A percentile compares a stretch with the other conserved stretches of the same genome.
phyloP scores from a whole-genome alignment of 805 yeast genomes.

The Kazachstania bromeliacearum region DNA sequence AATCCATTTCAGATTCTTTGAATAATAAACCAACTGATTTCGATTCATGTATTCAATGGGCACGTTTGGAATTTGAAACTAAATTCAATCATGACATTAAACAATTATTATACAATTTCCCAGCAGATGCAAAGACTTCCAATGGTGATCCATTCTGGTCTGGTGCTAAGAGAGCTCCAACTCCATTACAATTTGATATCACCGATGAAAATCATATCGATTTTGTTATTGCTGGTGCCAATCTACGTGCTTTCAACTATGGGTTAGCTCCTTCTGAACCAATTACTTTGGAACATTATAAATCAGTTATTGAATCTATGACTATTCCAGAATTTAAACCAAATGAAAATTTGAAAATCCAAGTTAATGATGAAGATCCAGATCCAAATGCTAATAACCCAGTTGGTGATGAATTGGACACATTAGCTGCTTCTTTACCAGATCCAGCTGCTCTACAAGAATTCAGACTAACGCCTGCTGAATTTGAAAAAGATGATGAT shows the following conservation, averaged over 20 bases:
- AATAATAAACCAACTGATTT: slow-evolving; percentile 77
- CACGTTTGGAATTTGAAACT: slow-evolving; percentile 77
- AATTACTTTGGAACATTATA: slow-evolving; percentile 40
- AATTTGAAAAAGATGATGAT: slow-evolving; percentile 97
- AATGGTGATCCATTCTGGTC: slow-evolving; percentile 95
- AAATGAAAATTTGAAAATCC: slow-evolving; percentile 65
- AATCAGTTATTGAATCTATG: slow-evolving; percentile 41
- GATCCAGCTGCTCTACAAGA: slow-evolving; percentile 84
- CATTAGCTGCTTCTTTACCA: slow-evolving; percentile 72
- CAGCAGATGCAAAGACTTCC: slow-evolving; percentile 84
- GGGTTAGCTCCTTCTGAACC: slow-evolving; percentile 70
- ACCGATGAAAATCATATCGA: slow-evolving; percentile 68
- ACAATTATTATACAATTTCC: slow-evolving; percentile 90
- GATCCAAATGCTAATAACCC: slow-evolving; percentile 58
- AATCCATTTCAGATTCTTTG: slow-evolving; percentile 68
- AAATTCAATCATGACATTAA: slow-evolving; percentile 78
- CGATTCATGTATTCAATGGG: slow-evolving; percentile 94
- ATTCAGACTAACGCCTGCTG: slow-evolving; percentile 78
- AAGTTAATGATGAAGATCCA: slow-evolving; percentile 78
- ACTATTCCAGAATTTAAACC: slow-evolving; percentile 64
- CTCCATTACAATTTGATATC: slow-evolving; percentile 69
- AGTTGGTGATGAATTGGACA: slow-evolving; percentile 54
- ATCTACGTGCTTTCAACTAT: slow-evolving; percentile 79
- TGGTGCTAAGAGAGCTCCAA: slow-evolving; percentile 95
- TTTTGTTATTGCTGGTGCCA: slow-evolving; percentile 83